Base-by-base conservation (phyloP, 352 stramenopile species). In the Phytophthora idaei region DNA sequence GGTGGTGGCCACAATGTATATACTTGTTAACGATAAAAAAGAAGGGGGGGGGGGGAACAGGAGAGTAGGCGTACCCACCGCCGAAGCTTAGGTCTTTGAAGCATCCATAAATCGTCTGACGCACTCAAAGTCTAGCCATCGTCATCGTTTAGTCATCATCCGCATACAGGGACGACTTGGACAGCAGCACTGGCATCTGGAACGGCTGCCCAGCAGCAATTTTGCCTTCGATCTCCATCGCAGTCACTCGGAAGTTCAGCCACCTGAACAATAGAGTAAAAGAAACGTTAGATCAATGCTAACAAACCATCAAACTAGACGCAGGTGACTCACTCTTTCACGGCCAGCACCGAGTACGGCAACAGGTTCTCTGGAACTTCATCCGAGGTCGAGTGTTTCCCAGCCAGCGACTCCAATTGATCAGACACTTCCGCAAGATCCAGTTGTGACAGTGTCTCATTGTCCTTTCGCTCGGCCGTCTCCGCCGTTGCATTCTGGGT, bases 151-250 rank as follows among this genome's bases (percentile, higher is more conserved):
- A 96, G 57, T 94, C 87, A 64, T 94, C 88, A 55, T 96, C 88
- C 4, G 83, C 83, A 61, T 96, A 96, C 48, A 94, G 56, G 29
- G 87, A 94, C 34, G 88, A 94, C 73, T 96, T 96, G 64, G 87
- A 94, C 32, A 96, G 60, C 32, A 96, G 78, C 54, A 94, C 82
- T 34, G 89, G 89, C 80, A 96, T 90, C 56, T 87, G 77, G 69
- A 96, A 94, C 7, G 81, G 65, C 58, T 94, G 73, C 4, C 87
- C 87, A 10, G 76, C 73, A 36, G 89, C 85, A 62, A 96, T 92
- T 70, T 91, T 92, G 55, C 78, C 64, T 57, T 96, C 89, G 47
- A 95, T 92, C 55, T 96, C 89, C 75, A 96, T 86, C 21, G 80
- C 83, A 58, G 92, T 87, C 15, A 96, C 89, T 31, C 89, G 89